Percentiles rank a stretch among this genome's conserved stretches.
Conservation (phyloP, 2,329 filamentous ascomycete genomes). For the Pseudocercospora macadamiae region DNA sequence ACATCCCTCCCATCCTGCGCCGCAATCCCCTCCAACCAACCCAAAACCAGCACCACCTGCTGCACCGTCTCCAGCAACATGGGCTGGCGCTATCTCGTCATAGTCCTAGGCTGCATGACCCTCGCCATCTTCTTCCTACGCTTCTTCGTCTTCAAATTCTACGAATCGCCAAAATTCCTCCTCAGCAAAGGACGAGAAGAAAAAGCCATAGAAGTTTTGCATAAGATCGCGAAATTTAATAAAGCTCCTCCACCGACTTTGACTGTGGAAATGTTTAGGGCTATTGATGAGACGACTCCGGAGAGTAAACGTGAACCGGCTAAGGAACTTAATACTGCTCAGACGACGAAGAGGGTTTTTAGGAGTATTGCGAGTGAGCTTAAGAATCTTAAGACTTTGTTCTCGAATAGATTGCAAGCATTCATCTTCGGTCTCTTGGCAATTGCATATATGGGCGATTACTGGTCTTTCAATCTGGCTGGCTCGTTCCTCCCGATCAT, state of each 20-base stretch:
- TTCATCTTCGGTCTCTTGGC: conserved; percentile 53
- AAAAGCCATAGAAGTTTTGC: conserved; percentile 51
- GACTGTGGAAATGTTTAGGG: conserved; percentile 38
- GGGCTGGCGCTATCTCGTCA: conserved; percentile 51
- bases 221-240: conserved; percentile 50
- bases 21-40: conserved; percentile 30
- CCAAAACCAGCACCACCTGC: conserved; percentile 31
- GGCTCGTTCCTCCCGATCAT: conserved; percentile 55
- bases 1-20: conserved; percentile 55
- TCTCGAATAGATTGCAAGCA: conserved; percentile 46
- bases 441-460: conserved; percentile 57
- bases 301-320: not conserved
- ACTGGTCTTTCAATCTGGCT: conserved; percentile 55
- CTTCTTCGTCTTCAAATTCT: conserved; percentile 58
- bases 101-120: conserved; percentile 44
- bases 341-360: conserved; percentile 11
- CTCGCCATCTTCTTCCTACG: conserved; percentile 55
- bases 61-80: conserved; percentile 46
- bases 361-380: conserved; percentile 39
- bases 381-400: conserved; percentile 40
- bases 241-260: conserved; percentile 40
- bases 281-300: conserved; percentile 12
- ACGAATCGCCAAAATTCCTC: conserved; percentile 64
- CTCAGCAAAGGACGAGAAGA: conserved; percentile 57
- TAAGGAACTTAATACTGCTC: not conserved